These are phyloP conservation scores for Trichosanthes truncata DNA, from an alignment of 306 rosid species.

Conservation along the genomic window DNA sequence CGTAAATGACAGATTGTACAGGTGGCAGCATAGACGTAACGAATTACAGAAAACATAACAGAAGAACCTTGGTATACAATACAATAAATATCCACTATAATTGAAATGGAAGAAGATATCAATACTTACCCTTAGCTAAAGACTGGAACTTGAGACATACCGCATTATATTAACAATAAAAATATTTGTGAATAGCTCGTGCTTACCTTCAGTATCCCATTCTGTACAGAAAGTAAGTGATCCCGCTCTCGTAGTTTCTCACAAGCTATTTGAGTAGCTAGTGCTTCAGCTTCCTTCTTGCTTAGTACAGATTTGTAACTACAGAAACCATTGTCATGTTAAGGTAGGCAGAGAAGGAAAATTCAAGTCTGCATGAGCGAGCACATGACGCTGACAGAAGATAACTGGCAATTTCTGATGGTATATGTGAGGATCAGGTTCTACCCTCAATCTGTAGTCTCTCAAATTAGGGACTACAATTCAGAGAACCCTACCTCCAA, in stretches of 20 bases:
- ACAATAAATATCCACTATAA: background rate
- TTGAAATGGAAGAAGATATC: no score
- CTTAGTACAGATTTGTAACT: constrained; percentile 53
- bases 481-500: background rate
- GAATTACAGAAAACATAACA: background rate
- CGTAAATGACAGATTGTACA: background rate
- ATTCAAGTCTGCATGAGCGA: background rate
- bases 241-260: constrained; percentile 71
- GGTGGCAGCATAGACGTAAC: background rate
- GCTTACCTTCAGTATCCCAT: constrained; percentile 74
- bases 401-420: background rate
- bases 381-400: background rate
- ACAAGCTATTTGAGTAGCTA: constrained; percentile 41
- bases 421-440: background rate
- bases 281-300: constrained; percentile 47
- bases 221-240: constrained; percentile 78
- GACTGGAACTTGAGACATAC: background rate
- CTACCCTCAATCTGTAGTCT: background rate
- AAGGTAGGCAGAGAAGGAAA: background rate
- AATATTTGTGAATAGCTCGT: background rate
- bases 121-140: background rate
- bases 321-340: constrained; percentile 7
- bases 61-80: background rate
- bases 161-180: background rate
- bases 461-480: background rate